These are phyloP conservation scores for Salix dunnii DNA, from an alignment of 345 rosid genomes.

Conservation along the genomic window DNA sequence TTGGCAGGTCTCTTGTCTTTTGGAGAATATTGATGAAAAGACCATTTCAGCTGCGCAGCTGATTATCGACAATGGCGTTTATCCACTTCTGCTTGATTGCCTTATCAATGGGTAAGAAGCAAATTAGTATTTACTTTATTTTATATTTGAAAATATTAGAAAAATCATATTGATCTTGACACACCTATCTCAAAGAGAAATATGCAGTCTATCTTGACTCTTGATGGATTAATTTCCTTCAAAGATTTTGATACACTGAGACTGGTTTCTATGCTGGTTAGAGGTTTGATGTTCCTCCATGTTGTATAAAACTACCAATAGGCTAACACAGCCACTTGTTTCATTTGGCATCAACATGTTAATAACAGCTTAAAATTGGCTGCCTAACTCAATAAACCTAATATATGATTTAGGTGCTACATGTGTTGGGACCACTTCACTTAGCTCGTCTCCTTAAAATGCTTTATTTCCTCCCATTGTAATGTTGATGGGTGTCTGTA, in stretches of 20 bases:
- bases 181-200: not conserved
- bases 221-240: not conserved
- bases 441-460: not conserved
- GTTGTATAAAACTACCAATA: not conserved
- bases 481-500: not conserved
- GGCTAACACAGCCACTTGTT: not conserved
- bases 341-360: not conserved
- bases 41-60: constrained; percentile 49
- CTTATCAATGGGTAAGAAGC: constrained; percentile 56
- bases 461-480: not conserved
- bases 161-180: not conserved
- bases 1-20: constrained; percentile 57
- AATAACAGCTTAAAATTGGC: not conserved
- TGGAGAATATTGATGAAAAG: constrained; percentile 43
- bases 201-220: not conserved
- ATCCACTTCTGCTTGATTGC: constrained; percentile 76
- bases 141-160: too few relatives aligned
- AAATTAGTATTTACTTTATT: not conserved
- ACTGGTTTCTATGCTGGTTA: not conserved
- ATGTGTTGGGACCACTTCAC: not conserved
- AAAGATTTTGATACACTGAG: not conserved
- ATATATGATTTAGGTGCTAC: not conserved
- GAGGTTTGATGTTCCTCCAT: not conserved
- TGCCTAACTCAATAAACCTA: not conserved
- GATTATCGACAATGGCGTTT: constrained; percentile 45